Evolutionary conservation across 768 basidiomycete species (phyloP), one percentile per base, ranked within the genome.

Genomic region (Termitomyces bulborhizus): DNA sequence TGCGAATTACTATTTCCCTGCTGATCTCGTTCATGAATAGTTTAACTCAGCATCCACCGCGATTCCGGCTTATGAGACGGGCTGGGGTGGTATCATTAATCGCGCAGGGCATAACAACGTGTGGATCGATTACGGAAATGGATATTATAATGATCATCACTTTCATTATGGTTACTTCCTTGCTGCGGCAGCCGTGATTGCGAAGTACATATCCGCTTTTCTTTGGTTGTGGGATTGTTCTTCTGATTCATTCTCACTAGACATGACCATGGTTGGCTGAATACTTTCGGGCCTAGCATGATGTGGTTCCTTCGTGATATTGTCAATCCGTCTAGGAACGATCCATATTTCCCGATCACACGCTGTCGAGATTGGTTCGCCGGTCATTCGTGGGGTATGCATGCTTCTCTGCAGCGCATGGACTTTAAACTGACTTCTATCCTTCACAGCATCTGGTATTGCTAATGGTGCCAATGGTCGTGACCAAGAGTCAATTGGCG

Each of bases 131-230:
- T 71, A 59, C 31, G 70, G 70, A n/a, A 71, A 71, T 52, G 69
- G 68, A 18, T 71, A 66, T 18, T 71, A 70, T 56, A 71, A 71
- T 50, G 70, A 70, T 47, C 68, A 71, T 43, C 69, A 70, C 50
- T 71, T 71, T 59, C 70, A 71, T 50, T 71, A 70, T 51, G 70
- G 70, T 1, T 71, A 71, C 45, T 61, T 70, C 59, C 65, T 71
- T 6, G 55, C 64, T 13, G 67, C 63, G 1, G 66, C 65, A 24
- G 67, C 70, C 13, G 67, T 70, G 5, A 64, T 71, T 31, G 69
- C 69, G 1, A 69, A 65, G 65, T 71, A 60, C 24, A 21, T 32
- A 34, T 34, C 34, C 9, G 34, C 21, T 36, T 40, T 32, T 53
- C 21, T 45, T 46, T 39, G 16, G 21, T 39, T 24, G 9, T n/a